Evolutionary conservation across 2,329 filamentous ascomycete genomes (phyloP).

Genomic region (Aspergillus neotritici): DNA sequence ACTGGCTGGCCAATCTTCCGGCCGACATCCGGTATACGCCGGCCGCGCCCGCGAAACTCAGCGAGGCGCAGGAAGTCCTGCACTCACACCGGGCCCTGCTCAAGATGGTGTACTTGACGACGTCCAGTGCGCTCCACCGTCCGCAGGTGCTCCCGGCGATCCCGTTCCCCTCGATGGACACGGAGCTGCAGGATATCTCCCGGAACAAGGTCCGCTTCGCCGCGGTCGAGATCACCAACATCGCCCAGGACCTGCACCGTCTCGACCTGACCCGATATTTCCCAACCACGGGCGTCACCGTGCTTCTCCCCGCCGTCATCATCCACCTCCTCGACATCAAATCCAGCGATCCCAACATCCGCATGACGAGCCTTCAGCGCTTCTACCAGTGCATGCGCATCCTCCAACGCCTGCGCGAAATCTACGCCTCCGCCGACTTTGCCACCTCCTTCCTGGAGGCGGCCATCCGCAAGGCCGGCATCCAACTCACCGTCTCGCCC

Average conservation of each 20-base stretch:
- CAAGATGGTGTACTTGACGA: slow-evolving; percentile 91
- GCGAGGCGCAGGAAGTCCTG: slow-evolving; percentile 44
- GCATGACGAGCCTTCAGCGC: slow-evolving; percentile 67
- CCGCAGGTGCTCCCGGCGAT: slow-evolving; percentile 81
- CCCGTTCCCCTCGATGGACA: slow-evolving; percentile 51
- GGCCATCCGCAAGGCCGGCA: slow-evolving; percentile 78
- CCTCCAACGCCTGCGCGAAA: slow-evolving; percentile 78
- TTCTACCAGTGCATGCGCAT: slow-evolving; percentile 92
- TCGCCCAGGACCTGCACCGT: slow-evolving; percentile 69
- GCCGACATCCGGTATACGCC: slow-evolving; percentile 65
- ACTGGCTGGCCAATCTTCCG: slow-evolving; percentile 70
- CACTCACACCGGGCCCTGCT: slow-evolving; percentile 75
- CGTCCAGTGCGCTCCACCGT: slow-evolving; percentile 81
- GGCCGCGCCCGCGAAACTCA: slow-evolving; percentile 54
- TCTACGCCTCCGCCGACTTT: slow-evolving; percentile 91
- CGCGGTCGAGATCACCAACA: slow-evolving; percentile 77
- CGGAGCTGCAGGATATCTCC: slow-evolving; percentile 74
- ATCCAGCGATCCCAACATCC: slow-evolving; percentile 65
- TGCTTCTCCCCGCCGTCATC: slow-evolving; percentile 86
- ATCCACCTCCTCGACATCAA: slow-evolving; percentile 92
- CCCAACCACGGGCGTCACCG: slow-evolving; percentile 84
- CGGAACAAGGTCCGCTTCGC: slow-evolving; percentile 76
- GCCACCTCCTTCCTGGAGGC: slow-evolving; percentile 93
- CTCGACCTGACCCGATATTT: slow-evolving; percentile 70
- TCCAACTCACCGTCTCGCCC: slow-evolving; percentile 55